phyloP scores from a whole-genome alignment of 1,284 basidiomycete genomes.

The Cerioporus squamosus region DNA sequence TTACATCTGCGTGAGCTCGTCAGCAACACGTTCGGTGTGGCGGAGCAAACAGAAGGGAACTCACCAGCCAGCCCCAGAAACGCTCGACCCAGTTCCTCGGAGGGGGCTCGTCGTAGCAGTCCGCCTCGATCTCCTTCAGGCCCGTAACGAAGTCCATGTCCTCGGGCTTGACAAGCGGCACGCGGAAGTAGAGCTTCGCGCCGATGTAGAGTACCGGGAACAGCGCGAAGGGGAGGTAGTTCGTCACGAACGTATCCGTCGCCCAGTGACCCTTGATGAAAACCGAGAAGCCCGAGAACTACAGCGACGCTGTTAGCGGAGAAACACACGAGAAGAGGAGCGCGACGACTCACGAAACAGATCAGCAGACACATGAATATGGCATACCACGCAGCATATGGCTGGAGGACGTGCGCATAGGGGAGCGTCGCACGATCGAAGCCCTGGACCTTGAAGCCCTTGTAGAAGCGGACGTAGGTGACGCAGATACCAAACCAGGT shows the following conservation, averaged over 20 bases:
- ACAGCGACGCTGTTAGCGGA: background rate
- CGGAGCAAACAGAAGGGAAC: constrained; percentile 31
- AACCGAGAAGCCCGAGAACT: constrained; percentile 79
- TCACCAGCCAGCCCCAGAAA: constrained; percentile 76
- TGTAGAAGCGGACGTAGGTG: constrained; percentile 83
- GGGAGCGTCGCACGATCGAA: constrained; percentile 70
- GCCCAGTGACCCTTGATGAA: constrained; percentile 75
- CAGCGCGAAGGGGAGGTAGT: constrained; percentile 77
- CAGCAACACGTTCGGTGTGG: background rate
- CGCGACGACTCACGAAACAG: constrained; percentile 58
- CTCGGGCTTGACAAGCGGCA: constrained; percentile 47
- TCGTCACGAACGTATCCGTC: constrained; percentile 54
- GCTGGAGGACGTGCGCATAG: constrained; percentile 66
- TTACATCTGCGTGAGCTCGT: constrained; percentile 17
- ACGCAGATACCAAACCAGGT: constrained; percentile 87
- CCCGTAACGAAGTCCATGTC: constrained; percentile 84
- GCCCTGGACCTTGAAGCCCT: constrained; percentile 78
- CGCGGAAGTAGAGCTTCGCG: constrained; percentile 56
- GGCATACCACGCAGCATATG: constrained; percentile 76
- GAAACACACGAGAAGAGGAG: constrained; percentile 3
- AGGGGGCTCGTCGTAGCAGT: constrained; percentile 72
- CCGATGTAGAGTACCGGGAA: constrained; percentile 79
- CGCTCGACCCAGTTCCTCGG: constrained; percentile 69
- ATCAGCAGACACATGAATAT: constrained; percentile 59
- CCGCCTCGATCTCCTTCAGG: constrained; percentile 75